phyloP scores from a whole-genome alignment of 306 rosid species.

The Prunus kanzakura region DNA sequence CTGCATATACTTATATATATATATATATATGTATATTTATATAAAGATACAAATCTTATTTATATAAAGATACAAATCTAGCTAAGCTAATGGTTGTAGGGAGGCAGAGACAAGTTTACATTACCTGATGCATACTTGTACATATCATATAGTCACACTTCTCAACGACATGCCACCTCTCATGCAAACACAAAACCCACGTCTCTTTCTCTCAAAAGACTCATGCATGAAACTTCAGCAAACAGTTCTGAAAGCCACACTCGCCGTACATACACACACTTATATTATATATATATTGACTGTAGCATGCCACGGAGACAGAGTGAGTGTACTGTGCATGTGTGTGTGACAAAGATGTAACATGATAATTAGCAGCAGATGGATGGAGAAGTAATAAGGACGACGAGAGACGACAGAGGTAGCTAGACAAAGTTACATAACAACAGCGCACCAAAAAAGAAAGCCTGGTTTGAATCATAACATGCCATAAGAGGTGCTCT shows the following conservation, averaged over 20 bases:
- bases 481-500: slow-evolving; percentile 33
- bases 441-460: slow-evolving; percentile 32
- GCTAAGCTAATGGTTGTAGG: not conserved
- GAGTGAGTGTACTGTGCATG: slow-evolving; percentile 8
- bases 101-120: slow-evolving; percentile 24
- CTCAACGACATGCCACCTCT: slow-evolving; percentile 38
- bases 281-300: slow-evolving; percentile 24
- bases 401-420: too few relatives aligned
- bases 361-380: slow-evolving; percentile 8
- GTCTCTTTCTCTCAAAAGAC: slow-evolving; percentile 48
- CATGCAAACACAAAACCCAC: slow-evolving; percentile 40
- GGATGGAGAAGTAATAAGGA: too few relatives aligned
- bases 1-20: too few relatives aligned
- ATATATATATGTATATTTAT: too few relatives aligned
- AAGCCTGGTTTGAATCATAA: slow-evolving; percentile 33
- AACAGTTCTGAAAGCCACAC: slow-evolving; percentile 48
- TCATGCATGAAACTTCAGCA: slow-evolving; percentile 73
- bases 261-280: slow-evolving; percentile 35
- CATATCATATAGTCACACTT: slow-evolving; percentile 25
- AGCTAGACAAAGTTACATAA: not conserved
- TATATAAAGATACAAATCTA: not conserved
- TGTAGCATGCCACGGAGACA: slow-evolving; percentile 8
- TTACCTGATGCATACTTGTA: slow-evolving; percentile 16
- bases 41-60: too few relatives aligned
- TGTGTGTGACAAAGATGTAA: slow-evolving; percentile 68